phyloP scores from a whole-genome alignment of 2,329 filamentous ascomycete species.

The Chaetomium sp. region DNA sequence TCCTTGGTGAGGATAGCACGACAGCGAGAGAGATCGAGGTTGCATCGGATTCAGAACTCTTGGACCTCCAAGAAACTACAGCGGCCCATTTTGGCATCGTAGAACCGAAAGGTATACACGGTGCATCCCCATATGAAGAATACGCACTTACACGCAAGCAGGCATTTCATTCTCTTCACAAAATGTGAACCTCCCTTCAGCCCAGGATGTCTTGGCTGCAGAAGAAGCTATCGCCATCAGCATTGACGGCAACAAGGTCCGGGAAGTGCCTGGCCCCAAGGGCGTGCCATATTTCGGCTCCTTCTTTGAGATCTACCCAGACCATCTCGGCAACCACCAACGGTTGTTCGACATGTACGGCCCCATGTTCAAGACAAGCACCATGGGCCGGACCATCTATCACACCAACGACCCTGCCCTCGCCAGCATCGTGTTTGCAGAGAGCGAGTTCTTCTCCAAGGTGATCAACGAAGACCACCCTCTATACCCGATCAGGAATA shows the following conservation, averaged over 20 bases:
- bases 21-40: slow-evolving; percentile 44
- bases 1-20: slow-evolving; percentile 45
- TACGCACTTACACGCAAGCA: slow-evolving; percentile 38
- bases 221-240: slow-evolving; percentile 46
- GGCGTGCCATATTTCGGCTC: slow-evolving; percentile 55
- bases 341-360: slow-evolving; percentile 53
- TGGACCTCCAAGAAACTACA: slow-evolving; percentile 44
- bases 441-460: slow-evolving; percentile 58
- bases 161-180: slow-evolving; percentile 31
- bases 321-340: slow-evolving; percentile 56
- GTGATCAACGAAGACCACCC: slow-evolving; percentile 54
- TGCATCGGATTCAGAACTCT: slow-evolving; percentile 38
- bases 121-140: background rate
- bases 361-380: slow-evolving; percentile 53
- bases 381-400: slow-evolving; percentile 53
- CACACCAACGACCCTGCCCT: slow-evolving; percentile 55
- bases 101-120: slow-evolving; percentile 37
- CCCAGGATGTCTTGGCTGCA: slow-evolving; percentile 42
- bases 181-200: slow-evolving; percentile 36
- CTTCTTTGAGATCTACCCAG: slow-evolving; percentile 58
- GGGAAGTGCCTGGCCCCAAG: slow-evolving; percentile 53
- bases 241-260: slow-evolving; percentile 53
- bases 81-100: slow-evolving; percentile 50
- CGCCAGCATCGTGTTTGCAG: slow-evolving; percentile 49
- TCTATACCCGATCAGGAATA: slow-evolving; percentile 47